These are phyloP conservation scores for Ophiostoma sp. DNA, from an alignment of 2,329 filamentous ascomycete genomes.

Conservation along the genomic window DNA sequence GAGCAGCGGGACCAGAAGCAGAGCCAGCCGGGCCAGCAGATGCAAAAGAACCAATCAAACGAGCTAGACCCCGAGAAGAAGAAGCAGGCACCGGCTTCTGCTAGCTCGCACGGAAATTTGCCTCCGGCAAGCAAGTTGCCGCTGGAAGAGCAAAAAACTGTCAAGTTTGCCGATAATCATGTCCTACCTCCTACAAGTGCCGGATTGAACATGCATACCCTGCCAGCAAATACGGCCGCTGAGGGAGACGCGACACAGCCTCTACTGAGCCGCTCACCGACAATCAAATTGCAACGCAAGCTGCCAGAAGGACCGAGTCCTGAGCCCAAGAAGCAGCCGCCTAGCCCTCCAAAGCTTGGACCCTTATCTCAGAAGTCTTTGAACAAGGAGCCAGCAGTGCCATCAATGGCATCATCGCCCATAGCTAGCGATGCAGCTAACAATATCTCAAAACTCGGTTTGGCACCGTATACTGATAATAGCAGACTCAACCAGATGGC, in stretches of 20 bases:
- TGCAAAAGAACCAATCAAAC: not conserved
- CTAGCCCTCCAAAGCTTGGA: slow-evolving; percentile 16
- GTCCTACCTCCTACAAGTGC: slow-evolving; percentile 6
- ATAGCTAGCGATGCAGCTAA: not conserved
- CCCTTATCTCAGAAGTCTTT: slow-evolving; percentile 36
- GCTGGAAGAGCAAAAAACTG: slow-evolving; percentile 1
- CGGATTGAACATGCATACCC: not conserved
- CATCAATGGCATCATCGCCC: not conserved
- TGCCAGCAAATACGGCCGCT: not conserved
- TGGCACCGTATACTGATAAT: slow-evolving; percentile 16
- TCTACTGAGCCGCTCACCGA: not conserved
- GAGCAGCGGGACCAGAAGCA: slow-evolving; percentile 29
- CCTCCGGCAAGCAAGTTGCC: not conserved
- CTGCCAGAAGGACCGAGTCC: not conserved
- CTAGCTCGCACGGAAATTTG: not conserved
- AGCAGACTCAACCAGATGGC: slow-evolving; percentile 19
- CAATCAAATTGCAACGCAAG: slow-evolving; percentile 1
- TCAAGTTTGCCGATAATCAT: slow-evolving; percentile 21
- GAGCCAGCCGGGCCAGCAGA: not conserved
- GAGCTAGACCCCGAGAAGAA: not conserved
- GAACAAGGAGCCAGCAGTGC: not conserved
- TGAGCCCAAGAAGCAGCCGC: slow-evolving; percentile 16
- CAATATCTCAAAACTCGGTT: not conserved
- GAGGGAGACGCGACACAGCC: not conserved
- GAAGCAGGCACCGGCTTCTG: not conserved